Percentiles rank a stretch among this genome's conserved stretches.
Conservation (phyloP, 1,284 basidiomycete species). For the Tilletia setariae region DNA sequence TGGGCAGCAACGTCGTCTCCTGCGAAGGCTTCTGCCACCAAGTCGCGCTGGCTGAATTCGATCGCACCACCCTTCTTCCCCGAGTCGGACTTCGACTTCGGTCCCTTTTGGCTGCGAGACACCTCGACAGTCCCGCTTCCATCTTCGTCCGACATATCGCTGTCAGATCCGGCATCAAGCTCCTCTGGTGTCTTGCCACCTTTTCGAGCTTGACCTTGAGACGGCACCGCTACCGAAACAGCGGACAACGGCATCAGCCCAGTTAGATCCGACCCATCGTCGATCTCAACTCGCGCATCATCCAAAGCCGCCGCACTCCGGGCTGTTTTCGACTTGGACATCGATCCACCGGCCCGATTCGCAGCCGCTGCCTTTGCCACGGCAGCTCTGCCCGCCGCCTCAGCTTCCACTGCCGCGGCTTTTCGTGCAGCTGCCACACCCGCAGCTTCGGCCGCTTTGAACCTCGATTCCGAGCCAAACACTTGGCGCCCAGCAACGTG, state of each 20-base stretch:
- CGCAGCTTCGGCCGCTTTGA: conserved; percentile 24
- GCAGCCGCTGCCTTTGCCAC: conserved; percentile 23
- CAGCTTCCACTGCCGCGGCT: no score
- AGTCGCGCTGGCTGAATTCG: conserved; percentile 74
- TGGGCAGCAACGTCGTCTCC: conserved; percentile 89
- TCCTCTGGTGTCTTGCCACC: no score
- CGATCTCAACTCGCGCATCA: conserved; percentile 25
- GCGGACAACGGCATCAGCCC: no score
- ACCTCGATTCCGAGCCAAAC: conserved; percentile 21
- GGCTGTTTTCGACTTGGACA: neutral
- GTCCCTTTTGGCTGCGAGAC: neutral
- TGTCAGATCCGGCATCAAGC: conserved; percentile 24
- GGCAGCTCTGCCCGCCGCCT: no score
- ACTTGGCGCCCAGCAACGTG: no score
- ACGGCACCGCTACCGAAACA: no score
- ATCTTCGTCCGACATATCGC: conserved; percentile 23
- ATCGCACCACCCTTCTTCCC: no score
- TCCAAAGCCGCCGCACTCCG: conserved; percentile 18
- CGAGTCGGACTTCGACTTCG: neutral
- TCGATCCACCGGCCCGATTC: neutral
- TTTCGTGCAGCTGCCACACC: no score
- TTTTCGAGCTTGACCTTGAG: no score
- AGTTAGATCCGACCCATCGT: conserved; percentile 29
- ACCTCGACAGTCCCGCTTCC: neutral
- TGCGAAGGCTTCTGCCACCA: conserved; percentile 91